Evolutionary conservation across 129 eudicot genomes (phyloP).

Genomic region (Escallonia herrerae): DNA sequence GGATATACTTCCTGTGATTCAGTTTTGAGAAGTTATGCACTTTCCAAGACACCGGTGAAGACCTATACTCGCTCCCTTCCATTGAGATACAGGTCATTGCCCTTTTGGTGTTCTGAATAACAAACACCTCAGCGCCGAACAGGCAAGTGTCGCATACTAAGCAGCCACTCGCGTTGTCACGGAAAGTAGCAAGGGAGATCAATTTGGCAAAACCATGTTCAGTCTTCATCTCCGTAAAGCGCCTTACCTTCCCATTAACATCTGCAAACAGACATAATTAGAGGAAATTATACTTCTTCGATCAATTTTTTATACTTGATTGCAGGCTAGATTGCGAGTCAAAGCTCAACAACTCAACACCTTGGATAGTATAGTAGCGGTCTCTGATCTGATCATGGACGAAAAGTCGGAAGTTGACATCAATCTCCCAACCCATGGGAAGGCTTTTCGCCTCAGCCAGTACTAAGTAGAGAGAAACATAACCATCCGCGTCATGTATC

Average conservation of each 20-base stretch:
- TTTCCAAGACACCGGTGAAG: neutral
- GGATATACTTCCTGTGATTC: neutral
- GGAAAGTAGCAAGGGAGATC: neutral
- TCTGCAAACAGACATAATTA: neutral
- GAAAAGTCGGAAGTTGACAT: neutral
- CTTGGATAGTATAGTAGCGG: neutral
- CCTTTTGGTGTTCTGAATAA: neutral
- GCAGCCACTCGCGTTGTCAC: neutral
- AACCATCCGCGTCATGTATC: neutral
- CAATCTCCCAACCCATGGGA: neutral
- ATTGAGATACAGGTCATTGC: neutral
- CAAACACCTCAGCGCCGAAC: neutral
- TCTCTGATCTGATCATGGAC: neutral
- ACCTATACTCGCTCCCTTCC: neutral
- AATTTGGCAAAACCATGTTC: neutral
- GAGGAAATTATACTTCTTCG: neutral
- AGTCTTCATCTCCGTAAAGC: neutral
- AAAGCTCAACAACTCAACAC: neutral
- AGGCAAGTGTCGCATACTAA: neutral
- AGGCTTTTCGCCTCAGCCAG: neutral
- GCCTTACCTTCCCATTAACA: neutral
- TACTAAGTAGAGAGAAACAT: neutral
- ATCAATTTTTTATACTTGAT: neutral
- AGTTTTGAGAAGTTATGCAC: neutral
- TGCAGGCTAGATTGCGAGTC: neutral